A percentile compares a stretch with the other conserved stretches of the same genome.
phyloP scores from a whole-genome alignment of 73 alveolate species.

The Paramecium pentaurelia region DNA sequence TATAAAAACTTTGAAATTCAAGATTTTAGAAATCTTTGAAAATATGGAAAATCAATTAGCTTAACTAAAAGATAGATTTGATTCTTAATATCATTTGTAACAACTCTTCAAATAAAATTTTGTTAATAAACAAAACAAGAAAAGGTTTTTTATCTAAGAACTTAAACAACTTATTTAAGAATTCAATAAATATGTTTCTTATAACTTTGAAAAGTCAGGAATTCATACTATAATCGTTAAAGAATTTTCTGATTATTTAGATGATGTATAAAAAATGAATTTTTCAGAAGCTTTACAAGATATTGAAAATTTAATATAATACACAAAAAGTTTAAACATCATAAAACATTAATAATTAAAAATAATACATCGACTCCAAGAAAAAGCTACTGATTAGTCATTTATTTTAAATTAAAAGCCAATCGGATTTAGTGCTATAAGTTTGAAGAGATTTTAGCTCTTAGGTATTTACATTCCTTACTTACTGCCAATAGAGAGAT shows the following conservation, averaged over 20 bases:
- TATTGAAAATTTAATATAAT: neutral
- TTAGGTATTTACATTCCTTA: neutral
- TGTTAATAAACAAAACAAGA: neutral
- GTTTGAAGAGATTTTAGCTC: neutral
- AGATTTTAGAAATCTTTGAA: neutral
- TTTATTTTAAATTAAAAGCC: neutral
- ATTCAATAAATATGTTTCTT: neutral
- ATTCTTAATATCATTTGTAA: neutral
- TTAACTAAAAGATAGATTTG: neutral
- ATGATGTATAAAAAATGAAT: neutral
- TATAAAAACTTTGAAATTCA: neutral
- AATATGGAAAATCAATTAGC: neutral
- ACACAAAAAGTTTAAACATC: neutral
- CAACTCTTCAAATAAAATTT: neutral
- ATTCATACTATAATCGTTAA: neutral
- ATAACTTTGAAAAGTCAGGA: neutral
- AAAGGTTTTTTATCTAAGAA: neutral
- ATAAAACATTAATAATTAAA: neutral
- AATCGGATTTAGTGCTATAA: neutral
- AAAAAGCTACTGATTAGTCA: neutral
- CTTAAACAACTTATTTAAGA: neutral
- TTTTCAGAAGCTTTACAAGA: neutral
- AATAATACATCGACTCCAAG: neutral
- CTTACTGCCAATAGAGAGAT: neutral
- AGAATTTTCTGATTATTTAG: neutral